Percentiles rank a stretch among this genome's conserved stretches.
phyloP scores from a whole-genome alignment of 1,284 basidiomycete species.

The Pyrrhoderma noxium region DNA sequence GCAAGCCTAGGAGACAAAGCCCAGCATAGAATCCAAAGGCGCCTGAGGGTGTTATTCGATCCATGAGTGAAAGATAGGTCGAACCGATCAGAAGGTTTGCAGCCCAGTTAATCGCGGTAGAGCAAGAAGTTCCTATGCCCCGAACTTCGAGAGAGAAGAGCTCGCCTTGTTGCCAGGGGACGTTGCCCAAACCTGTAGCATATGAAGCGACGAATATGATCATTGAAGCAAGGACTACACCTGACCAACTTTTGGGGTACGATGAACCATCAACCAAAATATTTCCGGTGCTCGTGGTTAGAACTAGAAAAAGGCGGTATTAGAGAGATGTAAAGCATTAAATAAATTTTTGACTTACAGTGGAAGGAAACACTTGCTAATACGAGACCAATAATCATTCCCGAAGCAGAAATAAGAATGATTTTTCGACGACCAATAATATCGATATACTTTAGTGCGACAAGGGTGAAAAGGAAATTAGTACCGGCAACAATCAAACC shows the following conservation, averaged over 20 bases:
- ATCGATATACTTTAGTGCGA: constrained; percentile 79
- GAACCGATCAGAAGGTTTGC: constrained; percentile 72
- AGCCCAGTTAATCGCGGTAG: constrained; percentile 80
- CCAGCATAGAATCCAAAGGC: constrained; percentile 79
- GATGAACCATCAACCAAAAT: constrained; percentile 53
- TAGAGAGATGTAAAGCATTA: not conserved
- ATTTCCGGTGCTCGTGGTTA: constrained; percentile 64
- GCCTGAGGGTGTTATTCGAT: constrained; percentile 66
- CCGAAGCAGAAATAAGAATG: constrained; percentile 71
- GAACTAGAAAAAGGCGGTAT: constrained; percentile 28
- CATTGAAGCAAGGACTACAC: constrained; percentile 71
- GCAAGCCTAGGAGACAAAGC: constrained; percentile 61
- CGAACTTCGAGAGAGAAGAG: constrained; percentile 41
- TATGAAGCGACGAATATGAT: constrained; percentile 79
- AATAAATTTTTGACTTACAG: constrained; percentile 40
- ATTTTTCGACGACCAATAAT: constrained; percentile 70
- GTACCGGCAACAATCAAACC: constrained; percentile 73
- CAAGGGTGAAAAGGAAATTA: constrained; percentile 76
- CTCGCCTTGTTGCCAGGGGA: constrained; percentile 55
- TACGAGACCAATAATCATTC: constrained; percentile 68
- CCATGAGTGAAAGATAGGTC: constrained; percentile 78
- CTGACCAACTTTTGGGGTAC: constrained; percentile 61
- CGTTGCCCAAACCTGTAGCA: constrained; percentile 70
- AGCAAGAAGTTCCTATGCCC: constrained; percentile 72
- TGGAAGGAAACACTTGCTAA: constrained; percentile 72